These are phyloP conservation scores for Tetrastigma voinierianum DNA, from an alignment of 164 flowering plant species.

Conservation along the genomic window DNA sequence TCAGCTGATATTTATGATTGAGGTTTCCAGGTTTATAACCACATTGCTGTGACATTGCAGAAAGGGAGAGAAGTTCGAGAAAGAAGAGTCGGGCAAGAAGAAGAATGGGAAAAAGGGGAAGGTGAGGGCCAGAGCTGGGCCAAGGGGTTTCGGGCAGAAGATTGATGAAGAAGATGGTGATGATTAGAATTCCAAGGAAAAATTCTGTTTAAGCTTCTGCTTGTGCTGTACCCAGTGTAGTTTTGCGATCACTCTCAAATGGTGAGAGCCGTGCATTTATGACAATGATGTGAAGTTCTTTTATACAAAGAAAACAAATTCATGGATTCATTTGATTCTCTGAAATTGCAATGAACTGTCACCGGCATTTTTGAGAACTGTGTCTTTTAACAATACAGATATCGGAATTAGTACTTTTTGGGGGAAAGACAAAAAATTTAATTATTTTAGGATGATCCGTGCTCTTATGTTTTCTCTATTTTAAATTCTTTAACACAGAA, in stretches of 20 bases:
- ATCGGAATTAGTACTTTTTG: too few relatives aligned
- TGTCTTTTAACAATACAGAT: too few relatives aligned
- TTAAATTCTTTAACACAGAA: too few relatives aligned
- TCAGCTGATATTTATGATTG: background rate
- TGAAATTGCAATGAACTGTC: too few relatives aligned
- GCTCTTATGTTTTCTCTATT: too few relatives aligned
- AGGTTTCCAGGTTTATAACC: conserved; percentile 59
- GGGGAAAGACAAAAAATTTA: too few relatives aligned
- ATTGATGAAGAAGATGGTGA: conserved; percentile 47
- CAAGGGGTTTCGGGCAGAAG: conserved; percentile 84
- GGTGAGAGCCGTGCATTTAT: background rate
- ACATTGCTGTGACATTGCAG: conserved; percentile 68
- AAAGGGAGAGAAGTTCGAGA: conserved; percentile 86
- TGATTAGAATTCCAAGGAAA: background rate
- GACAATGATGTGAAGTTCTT: too few relatives aligned
- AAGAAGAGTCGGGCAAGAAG: conserved; percentile 61
- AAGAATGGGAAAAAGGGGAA: conserved; percentile 41
- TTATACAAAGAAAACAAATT: too few relatives aligned
- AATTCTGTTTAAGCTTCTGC: conserved; percentile 3
- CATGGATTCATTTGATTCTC: too few relatives aligned
- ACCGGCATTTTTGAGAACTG: too few relatives aligned
- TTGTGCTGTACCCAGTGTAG: background rate
- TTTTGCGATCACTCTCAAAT: background rate
- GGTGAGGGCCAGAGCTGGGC: conserved; percentile 52
- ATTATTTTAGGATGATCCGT: too few relatives aligned